Evolutionary conservation across 768 basidiomycete genomes (phyloP), one percentile per base, ranked within the genome.

Genomic region (Boletus tomentosulus): DNA sequence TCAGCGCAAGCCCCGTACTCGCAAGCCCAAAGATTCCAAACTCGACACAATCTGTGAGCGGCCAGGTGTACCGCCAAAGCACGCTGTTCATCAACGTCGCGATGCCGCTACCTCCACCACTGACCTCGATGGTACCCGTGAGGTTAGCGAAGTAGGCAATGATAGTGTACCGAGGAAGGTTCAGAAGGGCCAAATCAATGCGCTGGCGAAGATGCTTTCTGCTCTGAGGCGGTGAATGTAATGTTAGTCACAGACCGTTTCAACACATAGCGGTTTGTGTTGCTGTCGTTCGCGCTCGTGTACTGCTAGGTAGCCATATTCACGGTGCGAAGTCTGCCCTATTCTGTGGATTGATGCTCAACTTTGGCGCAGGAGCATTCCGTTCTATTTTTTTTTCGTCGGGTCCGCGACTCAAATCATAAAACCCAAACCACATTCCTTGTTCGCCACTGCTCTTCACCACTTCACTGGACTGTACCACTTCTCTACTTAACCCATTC

Each of bases 191-290:
- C 92, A 94, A 76, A 93, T 93, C 73, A 85, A 86, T 63, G 82
- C 89, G 39, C 76, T 95, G 62, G 92, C 92, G 54, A 94, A 94
- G 84, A 91, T 95, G 89, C 75, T 94, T 54, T 90, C 85, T 53
- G 87, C 87, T 48, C 71, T 90, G 71, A 78, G 87, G 64, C 85
- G 85, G 64, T 88, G 50, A 68, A 59, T 65, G 63, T 63, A 59
- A 67, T 57, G 65, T 63, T 65, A 61, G 67, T 67, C 34, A 48
- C 53, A 45, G 54, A 56, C 51, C 45, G 48, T 62, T 56, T 50
- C 42, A 49, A 27, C 55, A 52, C 52, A 56, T 62, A 55, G 54
- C 55, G 25, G 55, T 63, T 51, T 65, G 59, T 62, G 59, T 51
- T 68, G 59, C 66, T 68, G 66, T 67, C 65, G 66, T 66, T 68